Evolutionary conservation across 441 rosid genomes (phyloP).

Genomic region (Capsella rubella): DNA sequence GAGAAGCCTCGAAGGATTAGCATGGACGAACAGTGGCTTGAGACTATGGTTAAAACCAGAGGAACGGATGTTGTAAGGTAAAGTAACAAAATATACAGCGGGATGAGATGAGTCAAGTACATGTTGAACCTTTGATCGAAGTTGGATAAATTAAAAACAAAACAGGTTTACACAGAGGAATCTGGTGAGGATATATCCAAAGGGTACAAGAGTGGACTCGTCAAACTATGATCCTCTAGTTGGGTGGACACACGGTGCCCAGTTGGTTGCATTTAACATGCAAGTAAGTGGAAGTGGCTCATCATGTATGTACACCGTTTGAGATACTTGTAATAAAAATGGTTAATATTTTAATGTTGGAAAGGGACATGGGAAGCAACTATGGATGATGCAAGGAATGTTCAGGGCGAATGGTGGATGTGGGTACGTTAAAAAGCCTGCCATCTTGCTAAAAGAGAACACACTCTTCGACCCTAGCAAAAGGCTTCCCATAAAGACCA

Average conservation of each 20-base stretch:
- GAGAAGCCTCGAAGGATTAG: conserved; percentile 69
- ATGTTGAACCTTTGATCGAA: not conserved
- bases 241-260: conserved; percentile 84
- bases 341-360: not conserved
- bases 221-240: conserved; percentile 71
- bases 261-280: conserved; percentile 90
- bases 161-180: conserved; percentile 66
- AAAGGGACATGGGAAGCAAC: conserved; percentile 66
- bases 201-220: conserved; percentile 62
- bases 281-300: conserved; percentile 54
- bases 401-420: conserved; percentile 74
- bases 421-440: conserved; percentile 75
- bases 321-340: not conserved
- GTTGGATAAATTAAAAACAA: not conserved
- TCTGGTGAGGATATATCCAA: conserved; percentile 71
- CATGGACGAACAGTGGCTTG: conserved; percentile 75
- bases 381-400: conserved; percentile 84
- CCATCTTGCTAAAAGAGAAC: conserved; percentile 26
- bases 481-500: conserved; percentile 41
- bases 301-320: not conserved
- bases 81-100: conserved; percentile 45
- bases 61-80: conserved; percentile 49
- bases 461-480: conserved; percentile 50
- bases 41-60: conserved; percentile 51
- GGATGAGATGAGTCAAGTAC: conserved; percentile 4